These are phyloP conservation scores for Eucalyptus erythrocorys DNA, from an alignment of 345 rosid species.

Conservation along the genomic window DNA sequence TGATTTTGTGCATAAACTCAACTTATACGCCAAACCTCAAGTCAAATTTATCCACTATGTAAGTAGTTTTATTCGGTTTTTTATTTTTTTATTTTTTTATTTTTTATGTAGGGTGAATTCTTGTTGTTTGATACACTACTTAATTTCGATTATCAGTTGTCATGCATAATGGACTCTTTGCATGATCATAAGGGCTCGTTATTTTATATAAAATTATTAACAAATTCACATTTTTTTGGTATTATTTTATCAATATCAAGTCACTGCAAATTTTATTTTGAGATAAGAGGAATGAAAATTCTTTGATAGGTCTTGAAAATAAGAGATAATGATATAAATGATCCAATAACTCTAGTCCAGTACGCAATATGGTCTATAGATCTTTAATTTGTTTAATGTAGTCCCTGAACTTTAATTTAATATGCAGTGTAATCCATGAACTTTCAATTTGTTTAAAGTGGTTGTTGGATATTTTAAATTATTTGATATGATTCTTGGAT, in stretches of 20 bases:
- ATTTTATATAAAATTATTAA: background rate
- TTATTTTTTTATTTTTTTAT: no score
- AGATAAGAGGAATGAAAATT: background rate
- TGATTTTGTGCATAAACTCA: background rate
- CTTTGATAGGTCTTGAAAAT: no score
- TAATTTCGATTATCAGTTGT: background rate
- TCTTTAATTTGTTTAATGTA: background rate
- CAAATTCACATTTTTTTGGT: background rate
- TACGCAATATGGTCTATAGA: background rate
- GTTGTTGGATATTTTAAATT: no score
- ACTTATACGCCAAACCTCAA: background rate
- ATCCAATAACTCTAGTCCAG: rapidly evolving
- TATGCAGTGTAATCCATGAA: rapidly evolving
- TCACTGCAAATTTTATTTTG: background rate
- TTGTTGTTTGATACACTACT: background rate
- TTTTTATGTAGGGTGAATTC: no score
- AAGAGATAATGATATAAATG: background rate
- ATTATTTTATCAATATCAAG: background rate
- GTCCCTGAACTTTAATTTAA: rapidly evolving
- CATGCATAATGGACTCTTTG: background rate
- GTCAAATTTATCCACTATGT: background rate
- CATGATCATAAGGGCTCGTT: background rate
- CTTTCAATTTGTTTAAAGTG: background rate
- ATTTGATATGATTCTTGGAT: no score
- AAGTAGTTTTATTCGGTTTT: no score